A percentile compares a stretch with the other conserved stretches of the same genome.
These are phyloP conservation scores for Dactylellina leptospora DNA, from an alignment of 2,329 filamentous ascomycete genomes.

Conservation along the genomic window DNA sequence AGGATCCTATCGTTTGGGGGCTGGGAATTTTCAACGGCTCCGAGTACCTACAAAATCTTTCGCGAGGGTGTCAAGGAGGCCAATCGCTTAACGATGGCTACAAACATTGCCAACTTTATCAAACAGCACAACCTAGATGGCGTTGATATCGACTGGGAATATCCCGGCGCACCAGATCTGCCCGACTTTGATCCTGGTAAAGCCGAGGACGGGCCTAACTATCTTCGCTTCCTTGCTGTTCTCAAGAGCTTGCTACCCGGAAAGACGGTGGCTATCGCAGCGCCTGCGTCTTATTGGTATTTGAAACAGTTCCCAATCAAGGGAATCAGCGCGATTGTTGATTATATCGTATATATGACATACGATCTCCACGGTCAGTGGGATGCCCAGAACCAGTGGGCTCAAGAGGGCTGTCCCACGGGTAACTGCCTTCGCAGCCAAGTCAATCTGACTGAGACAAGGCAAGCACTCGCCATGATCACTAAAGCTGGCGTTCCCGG, in stretches of 20 bases:
- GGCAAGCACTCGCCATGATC: slow-evolving; percentile 57
- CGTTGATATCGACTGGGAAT: slow-evolving; percentile 64
- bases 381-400: slow-evolving; percentile 59
- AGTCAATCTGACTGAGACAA: slow-evolving; percentile 60
- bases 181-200: slow-evolving; percentile 59
- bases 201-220: slow-evolving; percentile 59
- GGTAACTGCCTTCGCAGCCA: slow-evolving; percentile 60
- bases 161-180: slow-evolving; percentile 59
- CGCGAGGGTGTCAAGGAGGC: slow-evolving; percentile 58
- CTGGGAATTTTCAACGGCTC: slow-evolving; percentile 62
- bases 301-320: slow-evolving; percentile 29
- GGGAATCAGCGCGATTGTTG: slow-evolving; percentile 55
- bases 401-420: slow-evolving; percentile 57
- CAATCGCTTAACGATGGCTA: slow-evolving; percentile 59
- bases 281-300: slow-evolving; percentile 49
- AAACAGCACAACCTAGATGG: slow-evolving; percentile 62
- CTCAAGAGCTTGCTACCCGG: slow-evolving; percentile 56
- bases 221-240: slow-evolving; percentile 58
- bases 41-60: slow-evolving; percentile 60
- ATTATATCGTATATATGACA: slow-evolving; percentile 59
- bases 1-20: slow-evolving; percentile 63
- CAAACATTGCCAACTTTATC: slow-evolving; percentile 61
- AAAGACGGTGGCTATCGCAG: slow-evolving; percentile 56
- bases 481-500: slow-evolving; percentile 60
- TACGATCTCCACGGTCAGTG: slow-evolving; percentile 61